Conservation (phyloP, 768 basidiomycete species). For the Lactarius evosmus region DNA sequence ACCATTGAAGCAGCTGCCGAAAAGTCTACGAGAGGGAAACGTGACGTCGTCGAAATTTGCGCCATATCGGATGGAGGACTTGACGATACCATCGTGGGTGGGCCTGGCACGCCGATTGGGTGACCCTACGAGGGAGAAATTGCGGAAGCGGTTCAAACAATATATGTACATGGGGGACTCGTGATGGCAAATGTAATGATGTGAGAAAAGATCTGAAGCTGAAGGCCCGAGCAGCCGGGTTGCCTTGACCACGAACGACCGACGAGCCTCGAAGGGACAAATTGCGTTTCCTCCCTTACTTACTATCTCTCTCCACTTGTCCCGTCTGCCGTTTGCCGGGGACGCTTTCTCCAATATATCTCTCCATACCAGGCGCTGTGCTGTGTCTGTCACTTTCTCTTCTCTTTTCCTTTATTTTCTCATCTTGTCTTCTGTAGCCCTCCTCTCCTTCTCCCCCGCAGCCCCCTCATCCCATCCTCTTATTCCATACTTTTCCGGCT, state of each 20-base stretch:
- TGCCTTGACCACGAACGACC: slow-evolving; percentile 55
- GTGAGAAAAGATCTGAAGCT: slow-evolving; percentile 14
- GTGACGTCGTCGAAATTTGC: slow-evolving; percentile 50
- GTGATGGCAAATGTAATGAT: slow-evolving; percentile 18
- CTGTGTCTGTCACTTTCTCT: slow-evolving; percentile 8
- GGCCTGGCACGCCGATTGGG: slow-evolving; percentile 61
- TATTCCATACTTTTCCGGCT: slow-evolving; percentile 43
- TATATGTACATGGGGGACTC: slow-evolving; percentile 66
- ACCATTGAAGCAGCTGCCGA: slow-evolving; percentile 54
- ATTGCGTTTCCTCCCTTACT: slow-evolving; percentile 19
- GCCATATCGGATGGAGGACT: slow-evolving; percentile 70
- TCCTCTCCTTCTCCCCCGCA: slow-evolving; percentile 31
- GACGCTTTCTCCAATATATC: slow-evolving; percentile 28
- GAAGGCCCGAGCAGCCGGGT: slow-evolving; percentile 31
- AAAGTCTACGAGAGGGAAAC: slow-evolving; percentile 42
- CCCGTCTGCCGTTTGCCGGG: slow-evolving; percentile 20
- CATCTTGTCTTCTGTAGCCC: slow-evolving; percentile 14
- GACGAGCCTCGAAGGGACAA: slow-evolving; percentile 32
- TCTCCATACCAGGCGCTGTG: slow-evolving; percentile 19
- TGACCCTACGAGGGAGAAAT: slow-evolving; percentile 45
- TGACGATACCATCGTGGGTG: slow-evolving; percentile 77
- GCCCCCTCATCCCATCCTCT: slow-evolving; percentile 27
- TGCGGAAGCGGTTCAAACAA: slow-evolving; percentile 61
- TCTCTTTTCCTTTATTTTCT: slow-evolving; percentile 28
- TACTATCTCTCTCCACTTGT: slow-evolving; percentile 19